Base-by-base conservation (phyloP, 495 filamentous ascomycete species). In the Jackrogersella multiformis region DNA sequence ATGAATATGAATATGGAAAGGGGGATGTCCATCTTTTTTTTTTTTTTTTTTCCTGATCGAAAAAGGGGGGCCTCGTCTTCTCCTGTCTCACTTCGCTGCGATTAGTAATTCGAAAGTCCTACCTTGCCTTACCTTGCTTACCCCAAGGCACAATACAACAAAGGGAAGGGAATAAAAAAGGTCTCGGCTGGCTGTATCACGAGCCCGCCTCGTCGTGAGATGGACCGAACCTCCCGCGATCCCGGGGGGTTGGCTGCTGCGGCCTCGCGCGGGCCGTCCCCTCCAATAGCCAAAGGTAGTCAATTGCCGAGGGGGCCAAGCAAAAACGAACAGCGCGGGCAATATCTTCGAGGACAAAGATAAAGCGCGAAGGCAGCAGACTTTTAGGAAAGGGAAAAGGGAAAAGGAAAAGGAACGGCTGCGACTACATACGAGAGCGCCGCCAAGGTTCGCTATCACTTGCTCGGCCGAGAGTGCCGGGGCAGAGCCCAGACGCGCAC, bases 291-390 rank as follows among this genome's bases (percentile, higher is more conserved):
- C 49, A 69, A 64, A 60, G 64, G 66, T 52, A 20, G 35, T 51
- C 49, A 69, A 64, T 64, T 69, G 66, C 66, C 66, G 66, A 67
- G 46, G 64, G 64, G 64, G 64, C 20, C 44, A 57, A 46, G 46
- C 34, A 36, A 36, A 9, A 36, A 3, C 6, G n/a, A n/a, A 38
- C 55, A 54, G 2, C 20, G 26, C 26, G 46, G 45, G 58, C 45
- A 65, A 42, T 44, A 52, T 62, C n/a, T 57, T 64, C 15, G 6
- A 64, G 62, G n/a, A n/a, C n/a, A n/a, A n/a, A n/a, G n/a, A n/a
- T n/a, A n/a, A n/a, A n/a, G n/a, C n/a, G n/a, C n/a, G n/a, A n/a
- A n/a, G n/a, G n/a, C n/a, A n/a, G n/a, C n/a, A n/a, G n/a, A n/a
- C n/a, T n/a, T n/a, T n/a, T n/a, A n/a, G n/a, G n/a, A n/a, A n/a